Evolutionary conservation across 2,329 filamentous ascomycete genomes (phyloP).

Genomic region (Aureobasidium sp.): DNA sequence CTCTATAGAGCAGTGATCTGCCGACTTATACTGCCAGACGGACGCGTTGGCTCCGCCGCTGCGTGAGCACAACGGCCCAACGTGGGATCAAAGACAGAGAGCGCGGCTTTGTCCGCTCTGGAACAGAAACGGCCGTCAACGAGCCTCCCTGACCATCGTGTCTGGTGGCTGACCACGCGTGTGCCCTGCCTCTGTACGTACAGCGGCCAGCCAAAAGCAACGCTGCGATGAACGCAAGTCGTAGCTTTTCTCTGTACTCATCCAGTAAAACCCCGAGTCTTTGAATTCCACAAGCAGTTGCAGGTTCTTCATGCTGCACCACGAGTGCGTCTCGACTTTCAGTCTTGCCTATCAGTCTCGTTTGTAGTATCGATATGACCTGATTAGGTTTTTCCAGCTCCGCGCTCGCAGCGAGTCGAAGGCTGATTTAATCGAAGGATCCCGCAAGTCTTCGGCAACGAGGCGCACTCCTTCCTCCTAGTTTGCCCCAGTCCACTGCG

Average conservation of each 20-base stretch:
- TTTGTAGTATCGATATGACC: background rate
- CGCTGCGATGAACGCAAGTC: background rate
- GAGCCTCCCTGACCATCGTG: background rate
- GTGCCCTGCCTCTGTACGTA: background rate
- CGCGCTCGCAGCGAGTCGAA: background rate
- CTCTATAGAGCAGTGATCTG: background rate
- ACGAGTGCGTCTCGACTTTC: background rate
- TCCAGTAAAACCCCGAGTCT: background rate
- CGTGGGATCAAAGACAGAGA: background rate
- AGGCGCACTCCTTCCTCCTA: background rate
- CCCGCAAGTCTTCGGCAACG: background rate
- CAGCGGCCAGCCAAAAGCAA: background rate
- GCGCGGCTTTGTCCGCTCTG: background rate
- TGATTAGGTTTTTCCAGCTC: constrained; percentile 1
- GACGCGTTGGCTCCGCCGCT: background rate
- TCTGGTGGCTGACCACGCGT: background rate
- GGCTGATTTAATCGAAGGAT: background rate
- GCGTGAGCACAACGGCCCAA: background rate
- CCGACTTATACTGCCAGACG: background rate
- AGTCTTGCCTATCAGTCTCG: background rate
- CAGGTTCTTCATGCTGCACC: background rate
- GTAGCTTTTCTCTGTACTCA: background rate
- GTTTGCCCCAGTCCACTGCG: background rate
- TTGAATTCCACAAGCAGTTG: too few species aligned
- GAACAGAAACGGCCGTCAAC: background rate